A percentile compares a stretch with the other conserved stretches of the same genome.
Conservation (phyloP, 306 rosid genomes). For the Cotoneaster glaucophyllus region DNA sequence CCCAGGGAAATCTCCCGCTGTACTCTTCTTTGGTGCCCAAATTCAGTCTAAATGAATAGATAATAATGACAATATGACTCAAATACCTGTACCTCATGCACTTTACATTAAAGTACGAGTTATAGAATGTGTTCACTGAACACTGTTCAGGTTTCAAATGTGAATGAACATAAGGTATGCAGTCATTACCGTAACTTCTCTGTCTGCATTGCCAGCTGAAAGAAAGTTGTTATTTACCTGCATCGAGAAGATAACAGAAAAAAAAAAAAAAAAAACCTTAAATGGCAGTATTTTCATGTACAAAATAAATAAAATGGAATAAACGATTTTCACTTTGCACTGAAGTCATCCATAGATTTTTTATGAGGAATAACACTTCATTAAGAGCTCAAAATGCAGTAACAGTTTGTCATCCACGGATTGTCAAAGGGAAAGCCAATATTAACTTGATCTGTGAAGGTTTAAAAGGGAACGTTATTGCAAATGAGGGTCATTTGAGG, state of each 20-base stretch:
- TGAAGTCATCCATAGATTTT: not conserved
- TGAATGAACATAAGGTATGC: not conserved
- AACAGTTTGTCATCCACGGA: not conserved
- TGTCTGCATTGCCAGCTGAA: conserved; percentile 89
- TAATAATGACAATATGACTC: not conserved
- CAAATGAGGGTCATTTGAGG: not conserved
- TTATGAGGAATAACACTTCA: not conserved
- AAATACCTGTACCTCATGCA: not conserved
- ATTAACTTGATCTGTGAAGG: not conserved
- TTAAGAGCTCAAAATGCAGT: not conserved
- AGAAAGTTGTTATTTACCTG: conserved; percentile 98
- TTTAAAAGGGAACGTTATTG: not conserved
- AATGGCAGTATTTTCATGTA: conserved; percentile 14
- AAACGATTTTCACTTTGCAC: not conserved
- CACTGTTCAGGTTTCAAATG: not conserved
- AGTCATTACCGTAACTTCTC: conserved; percentile 69
- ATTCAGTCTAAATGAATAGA: not conserved
- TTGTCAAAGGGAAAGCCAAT: not conserved
- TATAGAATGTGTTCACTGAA: not conserved
- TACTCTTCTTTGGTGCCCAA: not conserved
- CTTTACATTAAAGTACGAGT: not conserved
- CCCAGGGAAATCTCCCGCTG: not conserved
- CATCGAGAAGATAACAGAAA: conserved; percentile 26
- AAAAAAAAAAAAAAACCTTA: not conserved
- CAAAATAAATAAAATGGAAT: not conserved